These are phyloP conservation scores for Suhomyces chickasaworum DNA, from an alignment of 1,139 yeast species.

Conservation along the genomic window DNA sequence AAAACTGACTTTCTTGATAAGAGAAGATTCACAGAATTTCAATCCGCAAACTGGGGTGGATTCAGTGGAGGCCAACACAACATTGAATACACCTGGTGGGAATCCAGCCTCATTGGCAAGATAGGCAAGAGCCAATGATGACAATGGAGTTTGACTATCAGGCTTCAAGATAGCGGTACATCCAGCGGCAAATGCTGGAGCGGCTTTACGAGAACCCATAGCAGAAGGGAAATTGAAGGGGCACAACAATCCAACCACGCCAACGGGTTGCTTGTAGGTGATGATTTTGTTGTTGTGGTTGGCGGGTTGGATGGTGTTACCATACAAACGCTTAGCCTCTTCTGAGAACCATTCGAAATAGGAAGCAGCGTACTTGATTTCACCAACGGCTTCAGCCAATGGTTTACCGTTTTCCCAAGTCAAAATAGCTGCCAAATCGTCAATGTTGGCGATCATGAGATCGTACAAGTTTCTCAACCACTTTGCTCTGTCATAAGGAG, in stretches of 20 bases:
- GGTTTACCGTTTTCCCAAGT: slow-evolving; percentile 50
- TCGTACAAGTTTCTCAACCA: slow-evolving; percentile 56
- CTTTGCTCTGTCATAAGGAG: slow-evolving; percentile 66
- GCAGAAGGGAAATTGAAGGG: slow-evolving; percentile 54
- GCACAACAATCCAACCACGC: slow-evolving; percentile 50
- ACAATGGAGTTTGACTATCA: slow-evolving; percentile 48
- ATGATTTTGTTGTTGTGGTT: slow-evolving; percentile 41
- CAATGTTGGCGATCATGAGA: slow-evolving; percentile 43
- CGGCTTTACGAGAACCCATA: slow-evolving; percentile 51
- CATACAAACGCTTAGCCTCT: slow-evolving; percentile 45
- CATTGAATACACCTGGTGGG: slow-evolving; percentile 48
- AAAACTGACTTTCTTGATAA: slow-evolving; percentile 75
- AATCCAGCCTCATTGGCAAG: slow-evolving; percentile 48
- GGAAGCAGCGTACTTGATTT: slow-evolving; percentile 45
- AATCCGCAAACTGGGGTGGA: slow-evolving; percentile 33
- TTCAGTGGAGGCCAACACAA: slow-evolving; percentile 38
- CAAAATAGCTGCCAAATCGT: slow-evolving; percentile 44
- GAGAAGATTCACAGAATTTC: slow-evolving; percentile 62
- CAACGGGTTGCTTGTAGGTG: slow-evolving; percentile 49
- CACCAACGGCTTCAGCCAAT: slow-evolving; percentile 44
- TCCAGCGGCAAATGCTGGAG: slow-evolving; percentile 53
- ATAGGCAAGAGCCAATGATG: slow-evolving; percentile 47
- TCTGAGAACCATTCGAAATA: slow-evolving; percentile 51
- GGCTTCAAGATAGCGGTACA: slow-evolving; percentile 51
- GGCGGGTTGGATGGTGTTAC: slow-evolving; percentile 45